A percentile compares a stretch with the other conserved stretches of the same genome.
Conservation (phyloP, 345 rosid genomes). For the Citrus inodora region DNA sequence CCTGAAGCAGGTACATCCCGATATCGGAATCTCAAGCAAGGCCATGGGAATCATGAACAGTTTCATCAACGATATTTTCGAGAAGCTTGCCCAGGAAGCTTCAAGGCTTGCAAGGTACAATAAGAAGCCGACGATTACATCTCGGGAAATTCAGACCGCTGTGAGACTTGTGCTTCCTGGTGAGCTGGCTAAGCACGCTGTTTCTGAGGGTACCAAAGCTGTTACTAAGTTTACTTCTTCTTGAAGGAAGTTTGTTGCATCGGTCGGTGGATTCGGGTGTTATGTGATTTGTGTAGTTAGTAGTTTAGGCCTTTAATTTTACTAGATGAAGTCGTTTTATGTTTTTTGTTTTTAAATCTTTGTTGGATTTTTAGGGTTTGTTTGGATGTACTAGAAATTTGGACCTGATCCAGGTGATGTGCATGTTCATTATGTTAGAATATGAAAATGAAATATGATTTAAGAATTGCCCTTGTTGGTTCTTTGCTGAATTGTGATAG, state of each 20-base stretch:
- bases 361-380: neutral
- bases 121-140: conserved; percentile 60
- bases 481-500: too few relatives aligned
- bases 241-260: conserved; percentile 2
- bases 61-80: conserved; percentile 45
- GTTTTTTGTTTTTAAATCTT: too few relatives aligned
- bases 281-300: conserved; percentile 15
- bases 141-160: conserved; percentile 45
- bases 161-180: conserved; percentile 38
- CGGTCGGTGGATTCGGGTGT: neutral
- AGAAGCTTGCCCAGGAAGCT: conserved; percentile 53
- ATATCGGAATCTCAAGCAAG: conserved; percentile 39
- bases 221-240: conserved; percentile 45
- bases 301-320: conserved; percentile 8
- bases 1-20: conserved; percentile 53
- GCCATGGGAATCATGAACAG: conserved; percentile 41
- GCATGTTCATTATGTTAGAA: neutral
- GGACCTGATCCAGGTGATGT: neutral
- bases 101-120: conserved; percentile 58
- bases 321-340: neutral
- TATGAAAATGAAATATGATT: conserved; percentile 1
- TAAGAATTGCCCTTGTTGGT: neutral
- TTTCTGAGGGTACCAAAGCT: conserved; percentile 42
- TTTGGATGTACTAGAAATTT: neutral
- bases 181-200: conserved; percentile 39